Percentiles rank a stretch among this genome's conserved stretches.
Evolutionary conservation across 1,284 basidiomycete species (phyloP).

Genomic region (Inonotus hispidus): DNA sequence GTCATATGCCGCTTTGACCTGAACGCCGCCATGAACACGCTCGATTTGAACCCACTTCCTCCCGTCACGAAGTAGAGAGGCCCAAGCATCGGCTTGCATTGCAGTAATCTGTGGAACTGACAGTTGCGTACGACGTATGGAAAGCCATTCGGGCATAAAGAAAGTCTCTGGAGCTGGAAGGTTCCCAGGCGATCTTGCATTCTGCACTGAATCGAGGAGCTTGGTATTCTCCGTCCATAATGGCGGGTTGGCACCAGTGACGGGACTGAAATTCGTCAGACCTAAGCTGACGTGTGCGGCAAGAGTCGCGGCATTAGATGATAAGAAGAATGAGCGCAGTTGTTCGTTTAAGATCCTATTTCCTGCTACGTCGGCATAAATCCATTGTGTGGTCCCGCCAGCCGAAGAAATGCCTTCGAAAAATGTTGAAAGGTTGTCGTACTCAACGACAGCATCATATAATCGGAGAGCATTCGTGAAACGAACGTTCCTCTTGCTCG

Average conservation of each 20-base stretch:
- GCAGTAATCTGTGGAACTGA: slow-evolving; percentile 39
- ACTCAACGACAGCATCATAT: slow-evolving; percentile 50
- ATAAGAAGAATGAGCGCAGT: slow-evolving; percentile 37
- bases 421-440: slow-evolving; percentile 34
- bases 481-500: slow-evolving; percentile 45
- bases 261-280: slow-evolving; percentile 47
- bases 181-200: slow-evolving; percentile 24
- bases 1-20: slow-evolving; percentile 44
- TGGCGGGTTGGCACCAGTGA: slow-evolving; percentile 27
- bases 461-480: slow-evolving; percentile 49
- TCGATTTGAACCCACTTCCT: slow-evolving; percentile 46
- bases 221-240: slow-evolving; percentile 36
- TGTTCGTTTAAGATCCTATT: slow-evolving; percentile 42
- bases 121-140: slow-evolving; percentile 43
- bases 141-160: slow-evolving; percentile 64
- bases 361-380: slow-evolving; percentile 61
- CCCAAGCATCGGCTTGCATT: slow-evolving; percentile 51
- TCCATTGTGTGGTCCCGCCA: slow-evolving; percentile 32
- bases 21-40: slow-evolving; percentile 38
- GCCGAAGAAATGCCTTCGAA: slow-evolving; percentile 18
- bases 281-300: slow-evolving; percentile 44
- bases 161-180: slow-evolving; percentile 39
- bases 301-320: slow-evolving; percentile 31
- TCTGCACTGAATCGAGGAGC: background rate
- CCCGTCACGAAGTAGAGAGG: slow-evolving; percentile 48